Conservation (phyloP, 306 rosid genomes). For the apple (Malus domestica) region ASM211411v1 NC_041797.1:37419001-37419500, state of each 20-base stretch:
- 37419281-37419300: background rate
- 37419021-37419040: background rate
- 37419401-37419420: slow-evolving; percentile 29
- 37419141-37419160: too few relatives aligned
- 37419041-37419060: background rate
- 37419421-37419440: slow-evolving; percentile 41
- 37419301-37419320: background rate
- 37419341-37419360: background rate
- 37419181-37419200: background rate
- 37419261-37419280: background rate
- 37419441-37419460: slow-evolving; percentile 29
- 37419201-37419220: background rate
- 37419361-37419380: slow-evolving; percentile 27
- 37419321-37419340: background rate
- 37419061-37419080: background rate
- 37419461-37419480: slow-evolving; percentile 46
- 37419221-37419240: background rate
- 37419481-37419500: slow-evolving; percentile 27
- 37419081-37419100: background rate
- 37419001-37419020: background rate
- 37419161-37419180: too few relatives aligned
- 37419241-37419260: background rate
- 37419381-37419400: slow-evolving; percentile 24
- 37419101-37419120: too few relatives aligned
- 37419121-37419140: too few relatives aligned